Conservation (phyloP, 2,329 filamentous ascomycete species). For the Penicillium sp. region DNA sequence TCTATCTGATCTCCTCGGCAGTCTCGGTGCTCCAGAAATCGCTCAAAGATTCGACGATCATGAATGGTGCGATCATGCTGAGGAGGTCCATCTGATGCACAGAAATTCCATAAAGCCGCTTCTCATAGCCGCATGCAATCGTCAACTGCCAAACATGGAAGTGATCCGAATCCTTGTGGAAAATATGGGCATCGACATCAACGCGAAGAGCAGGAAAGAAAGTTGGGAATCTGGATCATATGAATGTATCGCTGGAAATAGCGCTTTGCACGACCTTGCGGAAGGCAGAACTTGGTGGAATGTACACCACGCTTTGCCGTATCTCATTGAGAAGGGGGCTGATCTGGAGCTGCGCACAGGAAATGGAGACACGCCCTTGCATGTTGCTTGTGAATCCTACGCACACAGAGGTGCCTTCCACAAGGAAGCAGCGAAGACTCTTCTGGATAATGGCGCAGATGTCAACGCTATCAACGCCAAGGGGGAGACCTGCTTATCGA, state of each 20-base stretch:
- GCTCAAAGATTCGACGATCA: slow-evolving; percentile 9
- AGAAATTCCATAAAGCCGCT: background rate
- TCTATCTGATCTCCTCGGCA: background rate
- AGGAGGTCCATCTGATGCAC: background rate
- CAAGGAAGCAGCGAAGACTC: slow-evolving; percentile 4
- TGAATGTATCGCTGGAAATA: background rate
- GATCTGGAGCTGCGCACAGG: slow-evolving; percentile 10
- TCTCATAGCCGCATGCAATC: slow-evolving; percentile 3
- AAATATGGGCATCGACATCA: slow-evolving; percentile 1
- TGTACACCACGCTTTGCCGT: slow-evolving; percentile 13
- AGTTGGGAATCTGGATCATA: background rate
- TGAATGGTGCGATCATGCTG: background rate
- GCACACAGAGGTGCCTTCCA: background rate
- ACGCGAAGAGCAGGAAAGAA: background rate
- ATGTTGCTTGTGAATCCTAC: background rate
- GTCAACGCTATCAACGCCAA: slow-evolving; percentile 4
- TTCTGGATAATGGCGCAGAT: slow-evolving; percentile 8
- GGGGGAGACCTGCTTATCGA: slow-evolving; percentile 6
- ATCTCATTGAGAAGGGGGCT: slow-evolving; percentile 14
- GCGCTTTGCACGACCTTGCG: slow-evolving; percentile 7
- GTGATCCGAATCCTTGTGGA: slow-evolving; percentile 9
- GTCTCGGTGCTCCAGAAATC: slow-evolving; percentile 1
- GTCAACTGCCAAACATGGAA: slow-evolving; percentile 13
- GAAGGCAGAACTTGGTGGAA: slow-evolving; percentile 9
- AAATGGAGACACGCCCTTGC: slow-evolving; percentile 8